Percentiles rank a stretch among this genome's conserved stretches.
These are phyloP conservation scores for Populus tomentosa DNA, from an alignment of 441 rosid species.

Conservation along the genomic window DNA sequence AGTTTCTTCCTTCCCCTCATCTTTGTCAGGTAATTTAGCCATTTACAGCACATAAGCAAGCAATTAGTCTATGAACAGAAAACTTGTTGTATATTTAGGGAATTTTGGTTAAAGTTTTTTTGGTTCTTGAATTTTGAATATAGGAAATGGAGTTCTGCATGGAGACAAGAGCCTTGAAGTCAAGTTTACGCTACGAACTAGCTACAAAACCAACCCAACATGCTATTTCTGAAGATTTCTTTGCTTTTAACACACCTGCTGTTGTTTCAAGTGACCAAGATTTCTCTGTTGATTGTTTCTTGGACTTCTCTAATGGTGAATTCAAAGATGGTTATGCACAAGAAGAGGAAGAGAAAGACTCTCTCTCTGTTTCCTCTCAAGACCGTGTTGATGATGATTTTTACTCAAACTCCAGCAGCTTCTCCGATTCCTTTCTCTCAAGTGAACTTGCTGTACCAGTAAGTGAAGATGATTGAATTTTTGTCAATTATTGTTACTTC, in stretches of 20 bases:
- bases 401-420: constrained; percentile 25
- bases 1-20: not conserved
- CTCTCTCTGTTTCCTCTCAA: constrained; percentile 31
- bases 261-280: constrained; percentile 40
- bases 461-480: not conserved
- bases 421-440: constrained; percentile 37
- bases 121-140: not conserved
- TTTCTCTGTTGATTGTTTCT: too few relatives aligned
- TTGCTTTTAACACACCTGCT: constrained; percentile 8
- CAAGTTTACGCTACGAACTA: constrained; percentile 49
- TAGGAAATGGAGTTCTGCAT: constrained; percentile 40
- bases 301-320: too few relatives aligned
- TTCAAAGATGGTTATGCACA: too few relatives aligned
- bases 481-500: not conserved
- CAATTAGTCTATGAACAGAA: too few relatives aligned
- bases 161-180: constrained; percentile 53
- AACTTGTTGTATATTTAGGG: not conserved
- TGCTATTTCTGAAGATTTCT: constrained; percentile 30
- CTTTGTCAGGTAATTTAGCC: constrained; percentile 21
- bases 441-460: constrained; percentile 60
- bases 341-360: not conserved
- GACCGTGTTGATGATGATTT: constrained; percentile 34
- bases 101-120: not conserved
- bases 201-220: constrained; percentile 27
- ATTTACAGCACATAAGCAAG: not conserved